A percentile compares a stretch with the other conserved stretches of the same genome.
Conservation (phyloP, 768 basidiomycete genomes). For the Lepiota subincarnata region DNA sequence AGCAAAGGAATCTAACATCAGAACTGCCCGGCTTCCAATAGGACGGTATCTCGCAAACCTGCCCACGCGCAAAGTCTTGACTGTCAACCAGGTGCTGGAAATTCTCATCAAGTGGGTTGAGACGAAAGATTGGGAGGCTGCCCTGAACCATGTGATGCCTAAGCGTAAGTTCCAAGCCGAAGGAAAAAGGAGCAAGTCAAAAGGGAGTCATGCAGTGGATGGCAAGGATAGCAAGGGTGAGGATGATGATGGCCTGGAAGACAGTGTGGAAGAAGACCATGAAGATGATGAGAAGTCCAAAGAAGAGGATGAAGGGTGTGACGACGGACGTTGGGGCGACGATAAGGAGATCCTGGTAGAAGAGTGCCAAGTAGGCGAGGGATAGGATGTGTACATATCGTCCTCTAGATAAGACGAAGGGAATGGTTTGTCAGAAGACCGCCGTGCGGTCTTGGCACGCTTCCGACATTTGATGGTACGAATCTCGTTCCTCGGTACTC, state of each 20-base stretch:
- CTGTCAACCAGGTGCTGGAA: conserved; percentile 95
- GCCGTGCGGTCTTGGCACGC: too few species aligned
- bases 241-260: background rate
- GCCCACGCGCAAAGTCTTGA: conserved; percentile 90
- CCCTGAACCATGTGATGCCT: conserved; percentile 87
- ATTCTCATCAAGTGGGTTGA: conserved; percentile 91
- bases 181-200: conserved; percentile 23
- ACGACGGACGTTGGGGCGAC: background rate
- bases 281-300: background rate
- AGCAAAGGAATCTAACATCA: conserved; percentile 66
- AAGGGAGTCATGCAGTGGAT: conserved; percentile 14
- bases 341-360: background rate
- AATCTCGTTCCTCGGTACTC: too few species aligned
- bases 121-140: conserved; percentile 77
- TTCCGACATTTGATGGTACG: too few species aligned
- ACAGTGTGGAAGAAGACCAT: background rate
- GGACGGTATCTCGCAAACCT: conserved; percentile 84
- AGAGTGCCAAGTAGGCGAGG: background rate
- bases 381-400: too few species aligned
- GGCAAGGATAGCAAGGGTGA: conserved; percentile 16
- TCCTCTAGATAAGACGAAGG: too few species aligned
- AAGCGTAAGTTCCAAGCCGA: conserved; percentile 76
- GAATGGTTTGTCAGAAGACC: too few species aligned
- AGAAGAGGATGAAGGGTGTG: background rate
- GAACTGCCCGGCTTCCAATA: conserved; percentile 90